Evolutionary conservation across 2,329 filamentous ascomycete species (phyloP).

Genomic region (Ophiocordyceps australis): DNA sequence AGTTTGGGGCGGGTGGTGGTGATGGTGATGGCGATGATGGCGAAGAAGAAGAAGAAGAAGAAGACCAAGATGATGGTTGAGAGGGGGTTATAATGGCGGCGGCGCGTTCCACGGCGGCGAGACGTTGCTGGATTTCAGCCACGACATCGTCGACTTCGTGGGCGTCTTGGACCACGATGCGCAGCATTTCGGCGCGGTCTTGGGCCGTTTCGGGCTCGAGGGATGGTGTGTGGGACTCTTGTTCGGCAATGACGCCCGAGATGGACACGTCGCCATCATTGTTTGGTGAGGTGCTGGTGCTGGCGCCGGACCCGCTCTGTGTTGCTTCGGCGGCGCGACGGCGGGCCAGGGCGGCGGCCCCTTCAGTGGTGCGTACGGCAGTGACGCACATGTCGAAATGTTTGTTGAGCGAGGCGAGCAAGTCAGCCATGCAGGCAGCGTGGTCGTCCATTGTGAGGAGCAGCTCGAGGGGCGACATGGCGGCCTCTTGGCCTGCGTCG

Average conservation of each 20-base stretch:
- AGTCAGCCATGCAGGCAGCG: conserved; percentile 65
- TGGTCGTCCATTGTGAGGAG: conserved; percentile 50
- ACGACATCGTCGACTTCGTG: conserved; percentile 48
- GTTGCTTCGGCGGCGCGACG: conserved; percentile 48
- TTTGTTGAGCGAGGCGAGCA: conserved; percentile 61
- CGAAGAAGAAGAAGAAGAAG: too few relatives aligned
- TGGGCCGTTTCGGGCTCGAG: conserved; percentile 55
- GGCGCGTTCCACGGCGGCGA: conserved; percentile 59
- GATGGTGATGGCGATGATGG: too few relatives aligned
- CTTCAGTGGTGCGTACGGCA: conserved; percentile 79
- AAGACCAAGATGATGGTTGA: too few relatives aligned
- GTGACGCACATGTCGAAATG: conserved; percentile 92
- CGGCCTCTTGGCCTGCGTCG: conserved; percentile 9
- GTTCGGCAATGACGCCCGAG: conserved; percentile 45
- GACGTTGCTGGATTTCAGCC: conserved; percentile 53
- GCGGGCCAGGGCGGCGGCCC: conserved; percentile 50
- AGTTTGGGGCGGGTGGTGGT: too few relatives aligned
- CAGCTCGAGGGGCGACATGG: conserved; percentile 27
- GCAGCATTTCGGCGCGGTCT: conserved; percentile 69
- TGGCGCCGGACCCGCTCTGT: conserved; percentile 22
- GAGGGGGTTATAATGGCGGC: too few relatives aligned
- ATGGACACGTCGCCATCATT: conserved; percentile 39
- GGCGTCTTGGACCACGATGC: conserved; percentile 58
- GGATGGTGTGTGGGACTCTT: conserved; percentile 28
- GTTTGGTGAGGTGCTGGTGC: too few relatives aligned